Conservation (phyloP, 208 protist genomes). For the Acanthamoeba comandoni region DNA sequence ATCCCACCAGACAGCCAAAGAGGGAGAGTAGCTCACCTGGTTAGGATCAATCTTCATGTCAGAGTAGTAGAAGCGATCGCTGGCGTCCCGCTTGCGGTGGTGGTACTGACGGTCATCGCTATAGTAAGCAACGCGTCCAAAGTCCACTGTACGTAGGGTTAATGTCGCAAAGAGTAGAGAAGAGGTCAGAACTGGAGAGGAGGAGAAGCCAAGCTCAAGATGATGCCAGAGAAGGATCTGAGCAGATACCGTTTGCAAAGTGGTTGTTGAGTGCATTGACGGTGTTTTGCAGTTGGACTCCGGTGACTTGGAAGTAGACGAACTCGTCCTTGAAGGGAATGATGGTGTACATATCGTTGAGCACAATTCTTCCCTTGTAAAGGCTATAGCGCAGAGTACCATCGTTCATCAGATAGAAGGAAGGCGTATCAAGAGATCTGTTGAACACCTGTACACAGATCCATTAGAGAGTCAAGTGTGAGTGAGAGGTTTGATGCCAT, state of each 20-base stretch:
- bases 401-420: slow-evolving; percentile 58
- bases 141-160: slow-evolving; percentile 6
- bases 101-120: neutral
- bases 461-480: too few species aligned
- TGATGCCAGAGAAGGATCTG: neutral
- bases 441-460: slow-evolving; percentile 59
- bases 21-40: neutral
- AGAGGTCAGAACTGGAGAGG: neutral
- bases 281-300: slow-evolving; percentile 7
- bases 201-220: neutral
- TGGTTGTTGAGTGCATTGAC: slow-evolving; percentile 12
- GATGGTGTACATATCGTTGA: slow-evolving; percentile 69
- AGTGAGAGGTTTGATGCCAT: too few species aligned
- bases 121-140: slow-evolving; percentile 3
- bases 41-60: slow-evolving; percentile 11
- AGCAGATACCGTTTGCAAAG: neutral
- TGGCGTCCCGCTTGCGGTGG: slow-evolving; percentile 41
- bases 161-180: neutral
- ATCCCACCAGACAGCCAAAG: too few species aligned
- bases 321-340: slow-evolving; percentile 55
- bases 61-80: slow-evolving; percentile 45
- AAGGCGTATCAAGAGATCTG: neutral
- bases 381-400: slow-evolving; percentile 18
- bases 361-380: neutral
- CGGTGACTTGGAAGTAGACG: slow-evolving; percentile 4